Base-by-base conservation (phyloP, 257 asterid genomes). In the Lavandula angustifolia region DNA sequence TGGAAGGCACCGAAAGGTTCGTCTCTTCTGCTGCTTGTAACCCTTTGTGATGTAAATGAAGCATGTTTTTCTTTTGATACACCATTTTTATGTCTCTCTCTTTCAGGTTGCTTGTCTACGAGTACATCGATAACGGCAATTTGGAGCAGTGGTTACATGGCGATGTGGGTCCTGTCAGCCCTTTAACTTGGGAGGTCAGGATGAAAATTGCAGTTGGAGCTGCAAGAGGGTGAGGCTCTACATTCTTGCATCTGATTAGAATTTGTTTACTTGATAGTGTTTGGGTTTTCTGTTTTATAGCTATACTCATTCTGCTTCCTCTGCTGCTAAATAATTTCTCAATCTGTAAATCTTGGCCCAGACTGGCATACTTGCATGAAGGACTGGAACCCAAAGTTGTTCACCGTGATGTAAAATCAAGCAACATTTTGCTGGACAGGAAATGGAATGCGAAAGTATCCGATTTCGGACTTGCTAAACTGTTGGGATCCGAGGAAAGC, bases 111-210 rank as follows among this genome's bases (percentile, higher is more conserved):
- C 98, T 94, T 64, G 92, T 94, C 34, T 94, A 94, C 37, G 99
- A 94, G 82, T 94, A 81, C 69, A 72, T 94, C 54, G 92, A 88
- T 67, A 94, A 94, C 74, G 99, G 99, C 62, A 94, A 94, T 79
- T 71, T 94, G 79, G 99, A 94, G 83, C 96, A 94, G 75, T 94
- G 99, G 98, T 79, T 94, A 60, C 99, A 90, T 56, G 99, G 99
- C 60, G 88, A 94, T 75, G 89, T 88, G 18, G 98, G 99, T 60
- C 76, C 88, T 7, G 81, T 85, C 47, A 90, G 95, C 73, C 99
- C 99, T 18, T 79, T 94, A 62, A 86, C 96, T 18, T 94, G 99
- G 99, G 98, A 90, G 53, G 79, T 88, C 38, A 78, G 99, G 63
- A 85, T 94, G 92, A 87, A 74, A 78, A 88, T 94, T 65, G 97